phyloP scores from a whole-genome alignment of 192 early-diverging fungal species.

The Fimicolochytrium jonesii region DNA sequence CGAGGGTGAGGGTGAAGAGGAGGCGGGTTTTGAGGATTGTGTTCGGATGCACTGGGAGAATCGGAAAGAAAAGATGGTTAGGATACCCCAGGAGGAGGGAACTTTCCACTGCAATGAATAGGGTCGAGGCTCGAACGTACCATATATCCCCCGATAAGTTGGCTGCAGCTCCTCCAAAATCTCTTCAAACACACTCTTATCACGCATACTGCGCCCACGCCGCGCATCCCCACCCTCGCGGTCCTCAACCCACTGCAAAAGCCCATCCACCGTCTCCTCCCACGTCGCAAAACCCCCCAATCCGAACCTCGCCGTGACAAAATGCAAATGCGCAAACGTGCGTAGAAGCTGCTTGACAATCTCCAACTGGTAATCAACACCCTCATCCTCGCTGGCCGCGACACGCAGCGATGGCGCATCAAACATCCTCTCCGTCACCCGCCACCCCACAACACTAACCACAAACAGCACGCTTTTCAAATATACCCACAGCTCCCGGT shows the following conservation, averaged over 20 bases:
- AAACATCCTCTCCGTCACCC: conserved; percentile 1
- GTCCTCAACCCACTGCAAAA: conserved; percentile 11
- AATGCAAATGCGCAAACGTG: conserved; percentile 18
- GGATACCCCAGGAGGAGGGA: too few species aligned
- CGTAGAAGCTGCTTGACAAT: neutral
- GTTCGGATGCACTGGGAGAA: conserved; percentile 2
- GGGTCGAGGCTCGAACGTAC: too few species aligned
- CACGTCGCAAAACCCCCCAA: conserved; percentile 17
- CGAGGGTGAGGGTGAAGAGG: conserved; percentile 14
- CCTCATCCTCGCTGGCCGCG: neutral
- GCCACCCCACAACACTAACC: neutral
- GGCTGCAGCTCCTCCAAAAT: neutral
- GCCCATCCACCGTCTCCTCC: conserved; percentile 7
- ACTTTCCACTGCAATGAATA: too few species aligned
- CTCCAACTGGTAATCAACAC: neutral
- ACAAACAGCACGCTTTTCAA: conserved; percentile 18
- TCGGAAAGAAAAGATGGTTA: too few species aligned
- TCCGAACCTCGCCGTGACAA: conserved; percentile 21
- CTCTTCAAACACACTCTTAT: neutral
- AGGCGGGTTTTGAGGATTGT: conserved; percentile 5
- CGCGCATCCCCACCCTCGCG: too few species aligned
- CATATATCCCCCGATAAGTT: conserved; percentile 7
- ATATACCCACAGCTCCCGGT: conserved; percentile 15
- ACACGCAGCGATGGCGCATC: neutral
- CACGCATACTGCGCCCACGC: too few species aligned